Evolutionary conservation across 306 rosid genomes (phyloP).

Genomic region (Crotalaria pallida): DNA sequence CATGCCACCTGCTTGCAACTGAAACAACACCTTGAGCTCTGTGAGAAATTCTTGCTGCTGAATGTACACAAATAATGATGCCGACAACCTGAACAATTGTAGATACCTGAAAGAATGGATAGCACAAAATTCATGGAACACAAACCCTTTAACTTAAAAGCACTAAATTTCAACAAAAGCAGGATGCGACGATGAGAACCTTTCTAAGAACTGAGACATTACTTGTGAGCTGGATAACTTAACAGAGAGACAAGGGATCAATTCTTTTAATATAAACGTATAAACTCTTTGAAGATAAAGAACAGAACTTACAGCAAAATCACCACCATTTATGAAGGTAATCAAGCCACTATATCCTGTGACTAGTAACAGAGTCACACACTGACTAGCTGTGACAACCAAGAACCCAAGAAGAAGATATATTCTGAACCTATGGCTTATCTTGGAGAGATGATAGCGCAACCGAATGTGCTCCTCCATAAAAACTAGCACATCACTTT

Average conservation of each 20-base stretch:
- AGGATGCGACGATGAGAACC: not conserved
- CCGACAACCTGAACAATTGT: conserved; percentile 83
- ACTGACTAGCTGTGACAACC: conserved; percentile 66
- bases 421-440: conserved; percentile 81
- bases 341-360: conserved; percentile 49
- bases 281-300: conserved; percentile 7
- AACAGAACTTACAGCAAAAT: conserved; percentile 71
- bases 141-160: not conserved
- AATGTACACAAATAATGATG: conserved; percentile 64
- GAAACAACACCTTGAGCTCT: conserved; percentile 76
- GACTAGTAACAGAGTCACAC: conserved; percentile 56
- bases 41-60: conserved; percentile 77
- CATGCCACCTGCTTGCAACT: conserved; percentile 81
- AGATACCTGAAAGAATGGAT: conserved; percentile 47
- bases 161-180: not conserved
- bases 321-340: conserved; percentile 61
- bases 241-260: not conserved
- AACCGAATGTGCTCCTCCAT: conserved; percentile 76
- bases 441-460: conserved; percentile 72
- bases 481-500: conserved; percentile 46
- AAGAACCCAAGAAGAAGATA: conserved; percentile 66
- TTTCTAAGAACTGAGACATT: not conserved
- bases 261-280: conserved; percentile 3
- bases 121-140: not conserved
- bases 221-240: not conserved